Evolutionary conservation across 2,329 filamentous ascomycete species (phyloP).

Genomic region (Monosporascus sp.): DNA sequence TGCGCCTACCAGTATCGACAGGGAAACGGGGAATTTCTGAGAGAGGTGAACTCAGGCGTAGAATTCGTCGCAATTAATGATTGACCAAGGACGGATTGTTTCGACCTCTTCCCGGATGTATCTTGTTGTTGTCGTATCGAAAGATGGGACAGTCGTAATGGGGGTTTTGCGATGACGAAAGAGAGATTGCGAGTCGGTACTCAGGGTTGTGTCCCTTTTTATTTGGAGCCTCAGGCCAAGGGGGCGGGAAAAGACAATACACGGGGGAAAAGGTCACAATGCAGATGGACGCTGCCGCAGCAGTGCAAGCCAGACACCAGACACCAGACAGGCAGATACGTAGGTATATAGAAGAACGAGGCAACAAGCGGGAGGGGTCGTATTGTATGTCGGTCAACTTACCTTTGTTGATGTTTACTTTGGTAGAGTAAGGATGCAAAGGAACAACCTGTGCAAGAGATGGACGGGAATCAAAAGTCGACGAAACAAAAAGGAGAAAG

Average conservation of each 20-base stretch:
- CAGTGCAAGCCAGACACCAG: background rate
- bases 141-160: slow-evolving; percentile 20
- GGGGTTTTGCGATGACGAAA: slow-evolving; percentile 26
- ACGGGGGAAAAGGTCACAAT: slow-evolving; percentile 1
- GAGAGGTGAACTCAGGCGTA: slow-evolving; percentile 9
- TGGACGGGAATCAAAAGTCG: background rate
- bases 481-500: background rate
- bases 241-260: background rate
- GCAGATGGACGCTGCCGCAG: background rate
- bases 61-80: slow-evolving; percentile 20
- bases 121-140: slow-evolving; percentile 14
- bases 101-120: slow-evolving; percentile 14
- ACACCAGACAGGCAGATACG: background rate
- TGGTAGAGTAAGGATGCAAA: background rate
- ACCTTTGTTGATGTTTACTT: slow-evolving; percentile 1
- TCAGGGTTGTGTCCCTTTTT: slow-evolving; percentile 16
- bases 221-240: background rate
- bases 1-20: slow-evolving; percentile 26
- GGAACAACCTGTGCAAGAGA: background rate
- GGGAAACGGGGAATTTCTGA: slow-evolving; percentile 19
- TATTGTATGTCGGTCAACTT: background rate
- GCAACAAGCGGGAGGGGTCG: background rate
- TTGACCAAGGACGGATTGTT: slow-evolving; percentile 17
- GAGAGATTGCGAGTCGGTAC: slow-evolving; percentile 19
- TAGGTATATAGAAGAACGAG: background rate